Conservation (phyloP, 257 asterid genomes). For the Cynanchum wilfordii region DNA sequence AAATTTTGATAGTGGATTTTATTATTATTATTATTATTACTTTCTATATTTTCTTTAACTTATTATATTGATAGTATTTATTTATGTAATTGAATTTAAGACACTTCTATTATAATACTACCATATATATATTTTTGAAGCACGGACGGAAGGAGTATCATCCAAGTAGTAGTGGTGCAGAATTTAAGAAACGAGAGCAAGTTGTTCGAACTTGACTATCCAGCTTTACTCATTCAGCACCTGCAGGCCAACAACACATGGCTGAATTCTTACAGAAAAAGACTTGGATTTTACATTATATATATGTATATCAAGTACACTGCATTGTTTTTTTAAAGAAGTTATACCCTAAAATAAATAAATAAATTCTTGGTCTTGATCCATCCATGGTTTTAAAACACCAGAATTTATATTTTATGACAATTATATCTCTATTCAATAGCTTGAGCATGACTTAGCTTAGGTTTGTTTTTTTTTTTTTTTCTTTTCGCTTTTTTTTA, state of each 20-base stretch:
- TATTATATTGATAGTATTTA: too few species aligned
- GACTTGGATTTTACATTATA: slow-evolving; percentile 2
- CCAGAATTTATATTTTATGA: neutral
- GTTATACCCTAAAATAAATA: too few species aligned
- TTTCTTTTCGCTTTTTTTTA: too few species aligned
- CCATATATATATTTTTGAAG: too few species aligned
- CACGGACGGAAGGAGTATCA: too few species aligned
- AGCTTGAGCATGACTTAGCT: too few species aligned
- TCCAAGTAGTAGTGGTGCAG: neutral
- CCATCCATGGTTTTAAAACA: slow-evolving; percentile 1
- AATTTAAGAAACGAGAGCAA: neutral
- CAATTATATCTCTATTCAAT: neutral
- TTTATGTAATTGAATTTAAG: too few species aligned
- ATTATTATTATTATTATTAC: too few species aligned
- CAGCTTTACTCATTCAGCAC: neutral
- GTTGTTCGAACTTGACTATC: neutral
- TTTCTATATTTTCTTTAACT: too few species aligned
- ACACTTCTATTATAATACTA: too few species aligned
- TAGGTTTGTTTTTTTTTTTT: too few species aligned
- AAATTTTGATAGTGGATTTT: too few species aligned
- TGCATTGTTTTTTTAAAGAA: neutral
- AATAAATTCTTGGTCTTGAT: neutral
- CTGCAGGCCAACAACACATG: neutral
- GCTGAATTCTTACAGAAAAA: neutral
- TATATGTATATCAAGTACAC: neutral